These are phyloP conservation scores for Eucalyptus erythrocorys DNA, from an alignment of 345 rosid species.

Conservation along the genomic window DNA sequence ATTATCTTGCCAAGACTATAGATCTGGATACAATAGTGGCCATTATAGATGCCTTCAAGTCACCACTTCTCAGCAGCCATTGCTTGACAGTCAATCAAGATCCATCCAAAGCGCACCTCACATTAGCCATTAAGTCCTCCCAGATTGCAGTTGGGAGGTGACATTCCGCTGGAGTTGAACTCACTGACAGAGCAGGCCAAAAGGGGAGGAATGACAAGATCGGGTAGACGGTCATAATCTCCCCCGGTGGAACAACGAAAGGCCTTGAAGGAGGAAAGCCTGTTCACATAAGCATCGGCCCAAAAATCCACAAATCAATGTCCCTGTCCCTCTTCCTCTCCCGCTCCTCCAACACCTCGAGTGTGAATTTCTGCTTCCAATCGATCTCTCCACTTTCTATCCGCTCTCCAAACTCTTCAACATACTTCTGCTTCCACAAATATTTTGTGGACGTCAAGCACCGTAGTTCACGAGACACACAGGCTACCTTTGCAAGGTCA, in stretches of 20 bases:
- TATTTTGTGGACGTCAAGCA: conserved; percentile 31
- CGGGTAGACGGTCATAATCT: conserved; percentile 20
- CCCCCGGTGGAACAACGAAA: conserved; percentile 11
- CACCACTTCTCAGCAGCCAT: not conserved
- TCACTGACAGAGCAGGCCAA: not conserved
- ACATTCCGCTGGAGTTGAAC: not conserved
- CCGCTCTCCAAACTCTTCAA: conserved; percentile 21
- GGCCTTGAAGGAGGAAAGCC: not conserved
- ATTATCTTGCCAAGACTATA: not conserved
- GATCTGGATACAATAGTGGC: not conserved
- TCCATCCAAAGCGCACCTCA: not conserved
- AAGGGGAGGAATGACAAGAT: conserved; percentile 2
- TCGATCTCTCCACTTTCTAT: not conserved
- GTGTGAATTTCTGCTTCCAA: conserved; percentile 44
- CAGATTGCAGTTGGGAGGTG: conserved; percentile 14
- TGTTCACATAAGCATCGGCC: not conserved
- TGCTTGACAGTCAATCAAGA: not conserved
- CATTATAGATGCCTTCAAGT: not conserved
- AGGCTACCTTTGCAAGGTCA: conserved; percentile 38
- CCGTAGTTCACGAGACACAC: conserved; percentile 33
- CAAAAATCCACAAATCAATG: not conserved
- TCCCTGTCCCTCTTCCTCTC: conserved; percentile 3
- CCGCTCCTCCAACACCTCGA: not conserved
- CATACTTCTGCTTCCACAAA: conserved; percentile 46
- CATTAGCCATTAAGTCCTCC: conserved; percentile 8